These are phyloP conservation scores for Cyamopsis tetragonoloba DNA, from an alignment of 306 rosid genomes.

Conservation along the genomic window DNA sequence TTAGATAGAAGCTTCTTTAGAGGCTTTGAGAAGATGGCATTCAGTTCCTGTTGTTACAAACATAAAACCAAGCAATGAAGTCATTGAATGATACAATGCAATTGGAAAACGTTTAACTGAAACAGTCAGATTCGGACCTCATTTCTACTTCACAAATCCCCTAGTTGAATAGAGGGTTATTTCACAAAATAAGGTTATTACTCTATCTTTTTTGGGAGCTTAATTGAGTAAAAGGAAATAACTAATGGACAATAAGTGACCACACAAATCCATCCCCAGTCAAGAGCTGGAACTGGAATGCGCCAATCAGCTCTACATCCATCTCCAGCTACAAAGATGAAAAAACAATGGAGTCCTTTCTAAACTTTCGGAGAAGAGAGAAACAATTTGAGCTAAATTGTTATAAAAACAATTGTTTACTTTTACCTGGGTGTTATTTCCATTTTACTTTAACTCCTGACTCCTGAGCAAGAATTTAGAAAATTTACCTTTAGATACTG, in stretches of 20 bases:
- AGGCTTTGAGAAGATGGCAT: constrained; percentile 94
- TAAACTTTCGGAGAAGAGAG: not conserved
- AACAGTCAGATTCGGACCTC: not conserved
- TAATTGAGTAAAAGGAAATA: not conserved
- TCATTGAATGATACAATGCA: not conserved
- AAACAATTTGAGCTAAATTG: not conserved
- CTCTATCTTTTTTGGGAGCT: not conserved
- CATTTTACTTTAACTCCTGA: constrained; percentile 1
- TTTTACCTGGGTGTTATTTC: not conserved
- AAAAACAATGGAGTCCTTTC: constrained; percentile 12
- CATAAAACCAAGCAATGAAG: constrained; percentile 15
- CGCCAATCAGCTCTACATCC: constrained; percentile 6
- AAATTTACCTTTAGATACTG: constrained; percentile 78
- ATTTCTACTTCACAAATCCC: not conserved
- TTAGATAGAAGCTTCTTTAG: constrained; percentile 71
- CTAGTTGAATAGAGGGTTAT: not conserved
- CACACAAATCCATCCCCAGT: not conserved
- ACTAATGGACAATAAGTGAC: not conserved
- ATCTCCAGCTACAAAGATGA: constrained; percentile 5
- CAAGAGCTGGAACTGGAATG: not conserved
- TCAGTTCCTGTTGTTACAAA: constrained; percentile 63
- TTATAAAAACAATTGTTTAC: not conserved
- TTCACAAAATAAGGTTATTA: not conserved
- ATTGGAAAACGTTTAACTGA: not conserved
- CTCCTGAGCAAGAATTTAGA: not conserved